Evolutionary conservation across 169 alveolate species (phyloP).

Genomic region (Perkinsus chesapeaki): DNA sequence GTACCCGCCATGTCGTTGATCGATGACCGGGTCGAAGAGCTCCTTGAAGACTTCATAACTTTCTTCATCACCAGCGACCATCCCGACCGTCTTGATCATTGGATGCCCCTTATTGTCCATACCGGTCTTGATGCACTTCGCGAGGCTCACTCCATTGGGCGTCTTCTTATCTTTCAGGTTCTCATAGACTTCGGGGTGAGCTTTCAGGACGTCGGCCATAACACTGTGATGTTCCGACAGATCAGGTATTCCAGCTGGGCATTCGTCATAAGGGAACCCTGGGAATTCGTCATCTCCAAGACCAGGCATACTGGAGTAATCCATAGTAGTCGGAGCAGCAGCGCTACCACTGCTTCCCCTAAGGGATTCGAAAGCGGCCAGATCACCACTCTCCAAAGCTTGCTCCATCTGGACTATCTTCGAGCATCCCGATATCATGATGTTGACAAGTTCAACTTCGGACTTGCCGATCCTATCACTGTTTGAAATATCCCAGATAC

Average conservation of each 20-base stretch:
- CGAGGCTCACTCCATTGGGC: conserved; percentile 17
- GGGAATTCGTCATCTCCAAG: conserved; percentile 22
- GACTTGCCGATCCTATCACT: conserved; percentile 16
- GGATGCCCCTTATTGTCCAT: conserved; percentile 37
- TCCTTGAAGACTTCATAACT: conserved; percentile 14
- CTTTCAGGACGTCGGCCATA: conserved; percentile 9
- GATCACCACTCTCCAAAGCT: conserved; percentile 12
- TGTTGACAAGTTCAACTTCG: conserved; percentile 23
- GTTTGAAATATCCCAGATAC: conserved; percentile 18
- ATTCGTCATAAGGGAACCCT: conserved; percentile 18
- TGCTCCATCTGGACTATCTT: conserved; percentile 11
- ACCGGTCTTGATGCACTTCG: conserved; percentile 24
- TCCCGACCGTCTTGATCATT: conserved; percentile 21
- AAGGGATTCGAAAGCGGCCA: neutral
- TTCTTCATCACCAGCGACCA: conserved; percentile 35
- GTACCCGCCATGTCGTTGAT: conserved; percentile 22
- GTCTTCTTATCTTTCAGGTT: conserved; percentile 13
- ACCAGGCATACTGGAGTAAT: conserved; percentile 13
- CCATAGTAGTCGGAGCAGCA: neutral
- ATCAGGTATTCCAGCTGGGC: conserved; percentile 17
- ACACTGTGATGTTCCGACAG: conserved; percentile 6
- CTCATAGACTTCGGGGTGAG: conserved; percentile 2
- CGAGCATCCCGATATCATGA: conserved; percentile 12
- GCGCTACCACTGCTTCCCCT: neutral
- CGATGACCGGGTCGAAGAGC: conserved; percentile 22